Evolutionary conservation across 805 yeast species (phyloP).

Genomic region (Schizosaccharomyces osmophilus): DNA sequence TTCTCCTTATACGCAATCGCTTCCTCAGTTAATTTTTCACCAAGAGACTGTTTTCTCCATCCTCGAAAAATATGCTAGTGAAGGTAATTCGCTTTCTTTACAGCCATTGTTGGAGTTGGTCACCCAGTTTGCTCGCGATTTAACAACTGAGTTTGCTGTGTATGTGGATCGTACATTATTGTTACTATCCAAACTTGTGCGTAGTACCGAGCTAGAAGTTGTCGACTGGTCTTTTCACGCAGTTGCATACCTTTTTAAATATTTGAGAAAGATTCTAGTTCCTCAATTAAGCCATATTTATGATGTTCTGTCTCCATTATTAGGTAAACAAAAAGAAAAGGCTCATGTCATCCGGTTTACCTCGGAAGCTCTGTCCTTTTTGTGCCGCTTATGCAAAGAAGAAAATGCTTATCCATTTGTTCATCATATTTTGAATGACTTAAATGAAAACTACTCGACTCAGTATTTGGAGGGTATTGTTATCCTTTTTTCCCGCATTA

Average conservation of each 20-base stretch:
- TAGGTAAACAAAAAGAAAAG: constrained; percentile 29
- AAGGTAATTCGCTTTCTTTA: constrained; percentile 42
- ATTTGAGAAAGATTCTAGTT: constrained; percentile 40
- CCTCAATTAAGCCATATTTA: constrained; percentile 49
- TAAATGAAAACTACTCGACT: constrained; percentile 16
- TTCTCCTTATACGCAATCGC: constrained; percentile 32
- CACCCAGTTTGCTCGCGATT: constrained; percentile 71
- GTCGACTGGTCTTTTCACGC: constrained; percentile 63
- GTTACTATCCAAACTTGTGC: constrained; percentile 28
- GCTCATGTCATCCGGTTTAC: constrained; percentile 55
- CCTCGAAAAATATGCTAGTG: constrained; percentile 23
- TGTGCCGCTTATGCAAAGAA: constrained; percentile 41
- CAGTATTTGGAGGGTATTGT: constrained; percentile 35
- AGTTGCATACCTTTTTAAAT: constrained; percentile 73
- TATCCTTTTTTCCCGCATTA: constrained; percentile 43
- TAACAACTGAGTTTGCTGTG: constrained; percentile 71
- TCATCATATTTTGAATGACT: constrained; percentile 15
- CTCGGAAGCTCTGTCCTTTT: constrained; percentile 71
- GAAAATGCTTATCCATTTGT: constrained; percentile 26
- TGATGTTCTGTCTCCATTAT: constrained; percentile 13
- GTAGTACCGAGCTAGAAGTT: constrained; percentile 28
- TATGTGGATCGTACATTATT: constrained; percentile 33
- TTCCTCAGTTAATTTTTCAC: constrained; percentile 63
- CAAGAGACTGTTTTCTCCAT: constrained; percentile 33
- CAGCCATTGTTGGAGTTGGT: constrained; percentile 63